Evolutionary conservation across 2,329 filamentous ascomycete species (phyloP), one percentile per base, ranked within the genome.

Genomic region (Aspergillus caelatus): DNA sequence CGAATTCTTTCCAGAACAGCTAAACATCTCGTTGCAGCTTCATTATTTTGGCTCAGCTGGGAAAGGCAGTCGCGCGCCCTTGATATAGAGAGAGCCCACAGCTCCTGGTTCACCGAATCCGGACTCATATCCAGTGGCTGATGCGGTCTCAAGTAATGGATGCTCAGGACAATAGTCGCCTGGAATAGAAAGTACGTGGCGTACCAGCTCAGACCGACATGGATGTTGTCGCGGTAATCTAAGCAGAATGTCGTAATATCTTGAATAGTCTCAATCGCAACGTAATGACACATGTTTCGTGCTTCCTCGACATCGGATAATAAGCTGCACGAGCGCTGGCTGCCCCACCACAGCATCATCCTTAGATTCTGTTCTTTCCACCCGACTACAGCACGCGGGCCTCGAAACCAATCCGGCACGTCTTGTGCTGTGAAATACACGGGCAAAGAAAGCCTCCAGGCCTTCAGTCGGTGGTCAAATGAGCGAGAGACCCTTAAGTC

Each of bases 301-400:
- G 68, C 66, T 57, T 70, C 68, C 53, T 64, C 62, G 19, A 43
- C 56, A n/a, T 70, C 65, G 1, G 55, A 39, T 1, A 52, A 14
- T 11, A 34, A n/a, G 16, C 21, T 55, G 43, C 66, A 65, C 0
- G 62, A 30, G 3, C 66, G 66, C 12, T 66, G 65, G 32, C 62
- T 70, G 7, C 69, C 68, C 62, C 70, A 69, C 68, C 68, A 70
- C 0, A 71, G 64, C 58, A 72, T 46, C 56, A 70, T 70, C 1
- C 68, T 65, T 8, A 71, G 34, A 26, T 71, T 71, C 23, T 70
- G 67, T 28, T 72, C 69, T 53, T 72, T 70, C 68, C 68, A 70
- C 4, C 52, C 8, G n/a, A 71, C 58, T 1, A 71, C 57, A 6
- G 65, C 62, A 7, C 69, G 65, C 7, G 70, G 69, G 1, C 66